Percentiles rank a stretch among this genome's conserved stretches.
Evolutionary conservation across 805 yeast species (phyloP).

Genomic region (Yamadazyma sp.): DNA sequence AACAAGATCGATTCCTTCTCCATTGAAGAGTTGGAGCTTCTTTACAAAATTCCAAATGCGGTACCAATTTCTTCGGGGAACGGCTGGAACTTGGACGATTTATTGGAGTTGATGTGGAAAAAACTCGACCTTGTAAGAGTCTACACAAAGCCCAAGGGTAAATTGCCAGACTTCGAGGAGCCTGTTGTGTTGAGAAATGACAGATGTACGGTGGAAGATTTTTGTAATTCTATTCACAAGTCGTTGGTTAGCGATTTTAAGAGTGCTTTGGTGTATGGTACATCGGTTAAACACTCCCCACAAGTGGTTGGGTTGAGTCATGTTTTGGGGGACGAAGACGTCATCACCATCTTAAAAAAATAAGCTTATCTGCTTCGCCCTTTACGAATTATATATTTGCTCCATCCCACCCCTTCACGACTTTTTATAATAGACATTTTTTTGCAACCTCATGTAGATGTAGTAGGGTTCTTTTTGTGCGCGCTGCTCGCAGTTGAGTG

Average conservation of each 20-base stretch:
- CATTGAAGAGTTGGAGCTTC: conserved; percentile 84
- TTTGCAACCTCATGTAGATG: too few relatives aligned
- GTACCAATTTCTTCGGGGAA: conserved; percentile 95
- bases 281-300: conserved; percentile 96
- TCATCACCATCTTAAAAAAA: conserved; percentile 88
- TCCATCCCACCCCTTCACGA: too few relatives aligned
- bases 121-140: conserved; percentile 88
- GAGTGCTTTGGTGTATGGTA: conserved; percentile 89
- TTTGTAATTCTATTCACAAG: conserved; percentile 95
- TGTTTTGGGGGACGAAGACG: conserved; percentile 90
- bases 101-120: conserved; percentile 94
- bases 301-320: conserved; percentile 91
- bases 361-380: too few relatives aligned
- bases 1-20: conserved; percentile 96
- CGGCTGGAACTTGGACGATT: conserved; percentile 96
- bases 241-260: conserved; percentile 90
- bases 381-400: too few relatives aligned
- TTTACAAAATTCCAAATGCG: conserved; percentile 93
- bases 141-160: conserved; percentile 96
- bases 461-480: too few relatives aligned
- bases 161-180: conserved; percentile 87
- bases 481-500: too few relatives aligned
- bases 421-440: too few relatives aligned
- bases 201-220: conserved; percentile 86
- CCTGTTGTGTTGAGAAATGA: conserved; percentile 90